Evolutionary conservation across 495 filamentous ascomycete genomes (phyloP).

Genomic region (Daldinia loculata): DNA sequence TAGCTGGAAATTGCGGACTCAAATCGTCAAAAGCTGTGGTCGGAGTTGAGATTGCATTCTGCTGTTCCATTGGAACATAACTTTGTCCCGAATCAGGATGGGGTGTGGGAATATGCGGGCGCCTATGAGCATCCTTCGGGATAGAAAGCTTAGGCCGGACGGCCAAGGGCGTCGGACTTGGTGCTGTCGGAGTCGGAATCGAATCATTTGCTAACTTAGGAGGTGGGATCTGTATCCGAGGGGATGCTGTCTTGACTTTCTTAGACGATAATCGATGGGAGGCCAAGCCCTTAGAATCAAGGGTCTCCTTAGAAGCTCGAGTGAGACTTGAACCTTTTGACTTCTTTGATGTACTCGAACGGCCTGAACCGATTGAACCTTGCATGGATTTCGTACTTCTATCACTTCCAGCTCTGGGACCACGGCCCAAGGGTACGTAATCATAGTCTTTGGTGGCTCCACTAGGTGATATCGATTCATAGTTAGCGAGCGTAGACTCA

Average conservation of each 20-base stretch:
- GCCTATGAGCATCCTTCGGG: slow-evolving; percentile 12
- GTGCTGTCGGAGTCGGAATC: slow-evolving; percentile 10
- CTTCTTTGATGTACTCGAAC: slow-evolving; percentile 5
- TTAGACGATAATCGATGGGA: slow-evolving; percentile 7
- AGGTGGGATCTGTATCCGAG: slow-evolving; percentile 8
- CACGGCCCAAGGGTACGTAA: slow-evolving; percentile 9
- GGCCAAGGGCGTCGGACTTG: slow-evolving; percentile 9
- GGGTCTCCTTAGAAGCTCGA: neutral
- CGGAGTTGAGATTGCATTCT: slow-evolving; percentile 7
- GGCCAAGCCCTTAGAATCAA: neutral
- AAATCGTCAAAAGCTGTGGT: slow-evolving; percentile 14
- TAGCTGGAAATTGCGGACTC: slow-evolving; percentile 7
- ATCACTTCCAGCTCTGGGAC: slow-evolving; percentile 14
- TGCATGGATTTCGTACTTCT: slow-evolving; percentile 11
- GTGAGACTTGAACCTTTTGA: slow-evolving; percentile 9
- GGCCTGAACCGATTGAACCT: slow-evolving; percentile 5
- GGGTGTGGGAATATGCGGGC: slow-evolving; percentile 15
- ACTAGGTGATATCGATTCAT: slow-evolving; percentile 4
- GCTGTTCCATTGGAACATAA: neutral
- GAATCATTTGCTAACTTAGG: slow-evolving; percentile 1
- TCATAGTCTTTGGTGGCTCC: slow-evolving; percentile 5
- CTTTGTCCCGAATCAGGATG: neutral
- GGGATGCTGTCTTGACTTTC: neutral
- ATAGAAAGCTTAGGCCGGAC: slow-evolving; percentile 11
- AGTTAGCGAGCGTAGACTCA: slow-evolving; percentile 7